phyloP scores from a whole-genome alignment of 768 basidiomycete genomes.

The Termitomyces eurrhizus region DNA sequence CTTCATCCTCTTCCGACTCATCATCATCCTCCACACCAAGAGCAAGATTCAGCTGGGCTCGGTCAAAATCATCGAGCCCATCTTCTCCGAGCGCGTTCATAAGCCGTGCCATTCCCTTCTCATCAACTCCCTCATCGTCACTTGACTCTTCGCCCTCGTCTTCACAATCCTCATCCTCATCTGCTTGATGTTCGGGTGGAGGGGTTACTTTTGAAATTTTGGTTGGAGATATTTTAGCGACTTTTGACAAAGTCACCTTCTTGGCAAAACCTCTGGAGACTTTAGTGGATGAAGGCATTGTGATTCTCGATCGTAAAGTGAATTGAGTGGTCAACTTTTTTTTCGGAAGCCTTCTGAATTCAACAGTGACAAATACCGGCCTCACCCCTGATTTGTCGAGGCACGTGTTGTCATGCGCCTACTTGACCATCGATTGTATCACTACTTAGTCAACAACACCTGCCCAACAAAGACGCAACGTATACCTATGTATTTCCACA shows the following conservation, averaged over 20 bases:
- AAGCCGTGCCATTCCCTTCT: conserved; percentile 54
- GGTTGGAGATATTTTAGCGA: background rate
- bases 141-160: conserved; percentile 15
- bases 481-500: background rate
- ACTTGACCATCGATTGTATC: background rate
- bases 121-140: conserved; percentile 49
- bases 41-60: conserved; percentile 46
- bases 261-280: conserved; percentile 5
- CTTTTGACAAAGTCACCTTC: conserved; percentile 1
- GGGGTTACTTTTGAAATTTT: conserved; percentile 8
- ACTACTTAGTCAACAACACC: background rate
- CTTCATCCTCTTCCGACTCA: conserved; percentile 18
- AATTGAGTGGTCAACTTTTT: conserved; percentile 10
- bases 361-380: conserved; percentile 17
- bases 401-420: background rate
- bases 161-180: conserved; percentile 4
- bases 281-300: conserved; percentile 11
- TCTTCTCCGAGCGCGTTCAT: conserved; percentile 61
- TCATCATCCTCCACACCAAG: conserved; percentile 25
- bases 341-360: conserved; percentile 7
- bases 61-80: conserved; percentile 61
- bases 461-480: background rate
- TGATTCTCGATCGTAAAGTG: conserved; percentile 3
- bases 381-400: background rate
- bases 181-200: conserved; percentile 1